These are phyloP conservation scores for Seminavis robusta DNA, from an alignment of 108 stramenopile species.

Conservation along the genomic window DNA sequence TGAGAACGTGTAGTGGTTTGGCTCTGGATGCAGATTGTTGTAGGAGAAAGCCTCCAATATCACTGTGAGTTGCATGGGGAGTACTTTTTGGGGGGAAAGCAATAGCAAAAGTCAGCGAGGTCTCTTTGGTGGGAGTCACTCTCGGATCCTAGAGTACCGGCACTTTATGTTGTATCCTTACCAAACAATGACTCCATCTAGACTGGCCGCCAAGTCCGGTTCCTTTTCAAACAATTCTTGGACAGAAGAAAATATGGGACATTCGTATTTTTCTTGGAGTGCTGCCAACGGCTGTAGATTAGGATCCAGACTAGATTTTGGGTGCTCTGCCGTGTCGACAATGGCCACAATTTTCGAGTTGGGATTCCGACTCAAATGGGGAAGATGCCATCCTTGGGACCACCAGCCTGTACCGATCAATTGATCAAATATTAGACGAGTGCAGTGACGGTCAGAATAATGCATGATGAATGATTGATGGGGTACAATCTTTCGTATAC, in stretches of 20 bases:
- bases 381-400: constrained; percentile 78
- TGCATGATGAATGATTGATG: too few relatives aligned
- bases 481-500: too few relatives aligned
- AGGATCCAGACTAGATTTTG: constrained; percentile 53
- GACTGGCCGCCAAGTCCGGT: constrained; percentile 31
- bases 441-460: too few relatives aligned
- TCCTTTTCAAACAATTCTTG: constrained; percentile 33
- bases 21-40: too few relatives aligned
- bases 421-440: too few relatives aligned
- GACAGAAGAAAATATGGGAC: constrained; percentile 41
- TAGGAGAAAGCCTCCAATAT: too few relatives aligned
- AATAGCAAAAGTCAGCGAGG: too few relatives aligned
- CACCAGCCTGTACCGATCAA: constrained; percentile 78
- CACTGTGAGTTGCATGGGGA: too few relatives aligned
- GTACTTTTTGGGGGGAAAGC: too few relatives aligned
- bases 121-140: too few relatives aligned
- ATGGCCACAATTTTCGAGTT: constrained; percentile 46
- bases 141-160: too few relatives aligned
- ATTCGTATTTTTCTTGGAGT: constrained; percentile 38
- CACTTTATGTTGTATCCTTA: too few relatives aligned
- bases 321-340: constrained; percentile 47
- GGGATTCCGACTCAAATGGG: constrained; percentile 45
- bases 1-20: constrained; percentile 56
- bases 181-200: constrained; percentile 70
- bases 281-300: constrained; percentile 38